Evolutionary conservation across 306 rosid genomes (phyloP).

Genomic region (Vachellia collinsii): DNA sequence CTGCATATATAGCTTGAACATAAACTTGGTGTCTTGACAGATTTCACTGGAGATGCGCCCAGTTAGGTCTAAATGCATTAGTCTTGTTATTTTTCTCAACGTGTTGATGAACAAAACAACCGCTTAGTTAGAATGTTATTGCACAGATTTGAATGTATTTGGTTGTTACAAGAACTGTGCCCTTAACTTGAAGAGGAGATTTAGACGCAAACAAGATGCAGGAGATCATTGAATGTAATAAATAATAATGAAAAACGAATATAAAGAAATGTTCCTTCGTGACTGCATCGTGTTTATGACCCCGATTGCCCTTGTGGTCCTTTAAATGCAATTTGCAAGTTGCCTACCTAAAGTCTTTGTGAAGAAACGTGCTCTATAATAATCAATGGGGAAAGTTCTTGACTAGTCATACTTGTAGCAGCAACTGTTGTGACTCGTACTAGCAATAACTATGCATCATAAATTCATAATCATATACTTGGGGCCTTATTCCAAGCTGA

Average conservation of each 20-base stretch:
- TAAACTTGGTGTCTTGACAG: background rate
- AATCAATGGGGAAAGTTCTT: constrained; percentile 31
- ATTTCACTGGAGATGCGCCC: background rate
- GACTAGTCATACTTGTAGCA: constrained; percentile 35
- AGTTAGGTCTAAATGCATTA: background rate
- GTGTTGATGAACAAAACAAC: too few species aligned
- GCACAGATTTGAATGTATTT: background rate
- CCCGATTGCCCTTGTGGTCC: constrained; percentile 30
- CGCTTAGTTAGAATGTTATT: background rate
- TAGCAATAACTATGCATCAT: constrained; percentile 39
- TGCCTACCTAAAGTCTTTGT: constrained; percentile 23
- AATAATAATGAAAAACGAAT: too few species aligned
- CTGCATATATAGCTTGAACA: background rate
- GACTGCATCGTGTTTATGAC: constrained; percentile 27
- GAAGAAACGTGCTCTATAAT: too few species aligned
- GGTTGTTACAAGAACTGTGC: background rate
- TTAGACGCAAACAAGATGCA: too few species aligned
- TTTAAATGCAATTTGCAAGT: constrained; percentile 16
- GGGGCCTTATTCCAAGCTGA: constrained; percentile 56
- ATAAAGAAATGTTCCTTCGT: background rate
- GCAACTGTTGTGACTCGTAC: constrained; percentile 46
- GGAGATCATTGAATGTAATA: background rate
- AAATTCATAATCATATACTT: constrained; percentile 41
- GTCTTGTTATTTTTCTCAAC: background rate
- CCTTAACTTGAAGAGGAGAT: background rate